Conservation (phyloP, 495 filamentous ascomycete genomes). For the Collariella sp. region DNA sequence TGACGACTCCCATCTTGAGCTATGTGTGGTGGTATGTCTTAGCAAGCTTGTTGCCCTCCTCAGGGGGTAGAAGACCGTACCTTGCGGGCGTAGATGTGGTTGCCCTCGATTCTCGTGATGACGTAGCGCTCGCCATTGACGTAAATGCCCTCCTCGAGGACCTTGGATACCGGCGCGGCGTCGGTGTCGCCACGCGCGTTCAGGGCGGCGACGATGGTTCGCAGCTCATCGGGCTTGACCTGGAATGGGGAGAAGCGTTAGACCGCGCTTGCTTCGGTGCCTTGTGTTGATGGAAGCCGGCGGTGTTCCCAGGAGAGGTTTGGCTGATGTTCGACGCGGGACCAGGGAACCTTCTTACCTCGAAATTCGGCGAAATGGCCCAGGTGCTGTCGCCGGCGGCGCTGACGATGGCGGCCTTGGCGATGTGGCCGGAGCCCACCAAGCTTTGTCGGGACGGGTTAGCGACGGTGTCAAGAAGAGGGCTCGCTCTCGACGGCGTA, state of each 20-base stretch:
- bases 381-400: constrained; percentile 71
- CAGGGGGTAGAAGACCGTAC: constrained; percentile 39
- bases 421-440: constrained; percentile 71
- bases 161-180: constrained; percentile 39
- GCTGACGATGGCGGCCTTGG: constrained; percentile 83
- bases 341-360: constrained; percentile 43
- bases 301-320: not conserved
- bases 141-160: constrained; percentile 54
- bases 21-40: constrained; percentile 25
- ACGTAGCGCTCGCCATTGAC: constrained; percentile 65
- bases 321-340: not conserved
- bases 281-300: not conserved
- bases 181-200: constrained; percentile 21
- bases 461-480: not conserved
- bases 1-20: constrained; percentile 72
- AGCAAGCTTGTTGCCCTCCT: not conserved
- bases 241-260: constrained; percentile 20
- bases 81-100: constrained; percentile 78
- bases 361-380: constrained; percentile 64
- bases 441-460: constrained; percentile 47
- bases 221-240: constrained; percentile 53
- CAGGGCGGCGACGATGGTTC: constrained; percentile 42
- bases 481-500: constrained; percentile 17
- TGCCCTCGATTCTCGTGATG: constrained; percentile 60
- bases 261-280: not conserved